These are phyloP conservation scores for Dillenia suffruticosa DNA, from an alignment of 164 flowering plant species.

Conservation along the genomic window DNA sequence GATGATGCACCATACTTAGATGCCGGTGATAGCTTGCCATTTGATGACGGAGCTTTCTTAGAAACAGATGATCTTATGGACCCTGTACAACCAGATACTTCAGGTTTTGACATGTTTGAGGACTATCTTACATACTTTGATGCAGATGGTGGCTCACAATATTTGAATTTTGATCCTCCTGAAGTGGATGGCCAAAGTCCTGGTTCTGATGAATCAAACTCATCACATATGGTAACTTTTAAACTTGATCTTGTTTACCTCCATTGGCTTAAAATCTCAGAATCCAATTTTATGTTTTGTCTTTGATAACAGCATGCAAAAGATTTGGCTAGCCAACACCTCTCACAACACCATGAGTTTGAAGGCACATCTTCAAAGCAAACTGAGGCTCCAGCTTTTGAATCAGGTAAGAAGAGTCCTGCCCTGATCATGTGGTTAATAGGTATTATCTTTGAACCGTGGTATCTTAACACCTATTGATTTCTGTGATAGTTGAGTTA, in stretches of 20 bases:
- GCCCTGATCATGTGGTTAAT: not conserved
- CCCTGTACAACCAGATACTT: conserved; percentile 22
- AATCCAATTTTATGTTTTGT: not conserved
- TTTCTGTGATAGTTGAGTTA: not conserved
- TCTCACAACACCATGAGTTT: conserved; percentile 3
- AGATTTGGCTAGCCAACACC: conserved; percentile 12
- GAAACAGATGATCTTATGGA: conserved; percentile 45
- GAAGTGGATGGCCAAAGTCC: conserved; percentile 7
- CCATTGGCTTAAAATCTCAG: not conserved
- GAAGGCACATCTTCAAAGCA: conserved; percentile 28
- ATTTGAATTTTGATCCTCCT: conserved; percentile 17
- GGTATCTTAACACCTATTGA: not conserved
- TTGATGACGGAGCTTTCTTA: conserved; percentile 30
- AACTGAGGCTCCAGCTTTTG: conserved; percentile 6
- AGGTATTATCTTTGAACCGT: not conserved
- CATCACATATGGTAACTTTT: conserved; percentile 16
- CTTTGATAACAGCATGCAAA: conserved; percentile 9
- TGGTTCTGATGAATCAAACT: conserved; percentile 9
- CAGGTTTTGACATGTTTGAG: conserved; percentile 34
- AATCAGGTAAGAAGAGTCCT: conserved; percentile 19
- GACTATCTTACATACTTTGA: conserved; percentile 47
- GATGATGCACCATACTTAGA: conserved; percentile 29
- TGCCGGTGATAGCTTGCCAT: conserved; percentile 20
- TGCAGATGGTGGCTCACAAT: conserved; percentile 20
- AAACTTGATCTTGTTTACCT: not conserved